Base-by-base conservation (phyloP, 2,329 filamentous ascomycete genomes). In the Clarireedia homoeocarpa region DNA sequence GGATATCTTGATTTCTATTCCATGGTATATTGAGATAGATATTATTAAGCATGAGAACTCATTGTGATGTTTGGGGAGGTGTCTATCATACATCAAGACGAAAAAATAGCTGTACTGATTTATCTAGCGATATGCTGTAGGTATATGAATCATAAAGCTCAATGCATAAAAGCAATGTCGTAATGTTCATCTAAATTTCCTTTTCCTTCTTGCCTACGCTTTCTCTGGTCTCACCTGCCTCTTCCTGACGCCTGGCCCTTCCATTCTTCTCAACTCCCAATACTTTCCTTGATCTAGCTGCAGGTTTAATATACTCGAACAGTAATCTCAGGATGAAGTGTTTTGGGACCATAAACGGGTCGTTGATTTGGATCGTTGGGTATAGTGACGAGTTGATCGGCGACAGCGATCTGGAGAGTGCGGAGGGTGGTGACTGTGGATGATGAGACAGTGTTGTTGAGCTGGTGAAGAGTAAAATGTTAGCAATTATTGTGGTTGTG, bases 291-390 rank as follows among this genome's bases (percentile, higher is more conserved):
- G 6, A 6, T 15, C n/a, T 52, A 7, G n/a, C 17, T 17, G 15
- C 10, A n/a, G 20, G 20, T 44, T 5, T 38, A 51, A 44, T 44
- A 5, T 10, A 46, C 53, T 23, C 26, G 10, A 12, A 55, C 53
- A 42, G 34, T 20, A 23, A 65, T 55, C 2, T 63, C 61, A 20
- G 61, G 56, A 58, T 65, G 62, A 20, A 55, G 7, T 15, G 59
- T 64, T 52, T 59, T 60, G 24, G 57, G 12, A 6, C 61, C 61
- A 51, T 62, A 67, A 10, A 34, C 58, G 6, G 66, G 66, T 9
- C 64, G 44, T 50, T 63, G 45, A 0, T 58, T 63, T 24, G 60
- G 47, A 23, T 61, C 54, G 6, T 47, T 17, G 2, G 61, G 48
- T 17, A 59, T 48, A 4, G 58, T 61, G 3, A 67, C 57, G 5